Evolutionary conservation across 2,329 filamentous ascomycete species (phyloP).

Genomic region (Fusarium pininemorale): DNA sequence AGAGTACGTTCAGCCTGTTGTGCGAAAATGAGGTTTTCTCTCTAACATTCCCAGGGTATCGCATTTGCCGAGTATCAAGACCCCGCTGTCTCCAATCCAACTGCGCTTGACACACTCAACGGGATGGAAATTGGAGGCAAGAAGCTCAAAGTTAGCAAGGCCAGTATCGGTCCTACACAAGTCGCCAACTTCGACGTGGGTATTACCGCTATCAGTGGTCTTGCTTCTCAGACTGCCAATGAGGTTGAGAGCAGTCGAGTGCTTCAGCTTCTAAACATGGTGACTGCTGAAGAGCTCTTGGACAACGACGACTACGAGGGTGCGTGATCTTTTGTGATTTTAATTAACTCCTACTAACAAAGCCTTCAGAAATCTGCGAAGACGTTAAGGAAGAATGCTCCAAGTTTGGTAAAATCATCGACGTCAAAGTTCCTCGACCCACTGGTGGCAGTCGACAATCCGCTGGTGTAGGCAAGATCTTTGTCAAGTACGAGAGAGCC

Average conservation of each 20-base stretch:
- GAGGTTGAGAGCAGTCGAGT: conserved; percentile 85
- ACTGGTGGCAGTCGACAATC: conserved; percentile 83
- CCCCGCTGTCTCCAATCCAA: conserved; percentile 73
- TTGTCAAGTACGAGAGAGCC: conserved; percentile 85
- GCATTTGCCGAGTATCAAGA: conserved; percentile 97
- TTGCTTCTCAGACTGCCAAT: conserved; percentile 85
- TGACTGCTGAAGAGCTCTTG: conserved; percentile 92
- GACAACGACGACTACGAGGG: conserved; percentile 96
- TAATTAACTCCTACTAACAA: conserved; percentile 46
- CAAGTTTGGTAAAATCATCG: conserved; percentile 86
- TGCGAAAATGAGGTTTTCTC: neutral
- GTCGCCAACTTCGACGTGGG: conserved; percentile 92
- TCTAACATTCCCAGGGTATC: conserved; percentile 73
- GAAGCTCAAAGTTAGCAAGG: conserved; percentile 84
- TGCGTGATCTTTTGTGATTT: conserved; percentile 51
- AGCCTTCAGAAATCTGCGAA: conserved; percentile 84
- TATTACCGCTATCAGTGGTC: conserved; percentile 97
- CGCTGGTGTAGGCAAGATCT: conserved; percentile 96
- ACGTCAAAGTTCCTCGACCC: conserved; percentile 93
- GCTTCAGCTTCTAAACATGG: conserved; percentile 96
- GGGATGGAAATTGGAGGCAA: conserved; percentile 93
- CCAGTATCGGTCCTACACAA: conserved; percentile 94
- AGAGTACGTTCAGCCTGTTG: conserved; percentile 68
- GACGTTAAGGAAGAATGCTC: conserved; percentile 92
- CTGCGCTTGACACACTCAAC: conserved; percentile 90